phyloP scores from a whole-genome alignment of 139 green algal species.

The Chlorella sp. region DNA sequence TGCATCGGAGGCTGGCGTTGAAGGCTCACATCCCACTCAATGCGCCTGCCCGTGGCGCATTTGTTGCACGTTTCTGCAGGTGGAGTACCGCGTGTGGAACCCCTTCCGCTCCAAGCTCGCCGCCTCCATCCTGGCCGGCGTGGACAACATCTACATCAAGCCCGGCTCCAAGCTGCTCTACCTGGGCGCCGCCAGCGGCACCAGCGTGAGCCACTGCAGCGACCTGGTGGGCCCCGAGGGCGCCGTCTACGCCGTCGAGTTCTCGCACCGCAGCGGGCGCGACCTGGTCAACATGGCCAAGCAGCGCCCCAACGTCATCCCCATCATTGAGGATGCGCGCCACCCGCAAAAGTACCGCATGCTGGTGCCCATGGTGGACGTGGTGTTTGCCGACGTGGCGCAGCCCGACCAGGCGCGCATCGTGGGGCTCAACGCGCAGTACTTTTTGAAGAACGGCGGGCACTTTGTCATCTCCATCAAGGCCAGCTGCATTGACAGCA shows the following conservation, averaged over 20 bases:
- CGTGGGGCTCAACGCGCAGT: constrained; percentile 94
- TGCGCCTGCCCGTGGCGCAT: not conserved
- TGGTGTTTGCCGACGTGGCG: constrained; percentile 98
- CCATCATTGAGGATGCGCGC: constrained; percentile 99
- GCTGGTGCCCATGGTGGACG: constrained; percentile 99
- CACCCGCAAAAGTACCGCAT: constrained; percentile 99
- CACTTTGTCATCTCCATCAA: constrained; percentile 99
- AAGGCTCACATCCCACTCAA: too few species aligned
- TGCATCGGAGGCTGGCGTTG: too few species aligned
- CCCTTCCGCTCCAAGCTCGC: constrained; percentile 98
- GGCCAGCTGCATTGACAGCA: constrained; percentile 98
- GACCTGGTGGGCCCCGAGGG: constrained; percentile 85
- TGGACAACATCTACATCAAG: constrained; percentile 99
- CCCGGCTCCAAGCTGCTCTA: constrained; percentile 93
- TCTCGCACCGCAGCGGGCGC: constrained; percentile 90
- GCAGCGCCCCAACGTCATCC: constrained; percentile 98
- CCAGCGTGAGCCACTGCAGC: constrained; percentile 89
- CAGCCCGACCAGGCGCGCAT: constrained; percentile 96
- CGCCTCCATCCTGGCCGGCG: constrained; percentile 91
- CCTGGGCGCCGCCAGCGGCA: constrained; percentile 73
- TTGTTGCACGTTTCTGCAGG: constrained; percentile 35
- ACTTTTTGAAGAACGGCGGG: constrained; percentile 97
- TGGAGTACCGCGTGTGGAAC: constrained; percentile 99
- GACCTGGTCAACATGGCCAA: constrained; percentile 99
- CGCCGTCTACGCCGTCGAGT: constrained; percentile 98